Evolutionary conservation across 2,329 filamentous ascomycete genomes (phyloP).

Genomic region (Ophiostoma australiae): DNA sequence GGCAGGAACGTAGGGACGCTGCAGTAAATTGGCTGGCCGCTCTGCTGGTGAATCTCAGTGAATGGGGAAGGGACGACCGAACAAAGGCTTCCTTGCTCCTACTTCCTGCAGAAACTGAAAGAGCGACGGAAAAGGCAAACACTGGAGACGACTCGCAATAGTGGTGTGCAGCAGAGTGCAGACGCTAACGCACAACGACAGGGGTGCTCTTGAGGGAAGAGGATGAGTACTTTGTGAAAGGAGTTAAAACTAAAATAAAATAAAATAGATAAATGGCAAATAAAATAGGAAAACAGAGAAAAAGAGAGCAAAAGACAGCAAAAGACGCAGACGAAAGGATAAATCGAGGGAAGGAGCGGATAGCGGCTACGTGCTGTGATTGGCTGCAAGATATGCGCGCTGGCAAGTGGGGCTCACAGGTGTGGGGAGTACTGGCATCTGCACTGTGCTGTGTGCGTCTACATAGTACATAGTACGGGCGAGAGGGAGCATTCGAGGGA

Average conservation of each 20-base stretch:
- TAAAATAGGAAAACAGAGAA: background rate
- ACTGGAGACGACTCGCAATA: conserved; percentile 7
- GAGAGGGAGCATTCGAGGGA: background rate
- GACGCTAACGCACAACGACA: background rate
- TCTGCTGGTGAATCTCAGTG: background rate
- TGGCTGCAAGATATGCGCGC: background rate
- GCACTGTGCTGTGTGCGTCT: background rate
- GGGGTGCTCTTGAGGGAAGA: background rate
- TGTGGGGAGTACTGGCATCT: conserved; percentile 12
- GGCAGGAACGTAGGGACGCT: background rate
- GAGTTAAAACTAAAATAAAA: background rate
- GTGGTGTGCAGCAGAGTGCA: conserved; percentile 1
- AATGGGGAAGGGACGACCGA: background rate
- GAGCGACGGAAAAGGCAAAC: background rate
- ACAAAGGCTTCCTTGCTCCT: background rate
- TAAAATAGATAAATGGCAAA: conserved; percentile 4
- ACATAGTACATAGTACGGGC: no score
- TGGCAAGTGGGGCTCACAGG: conserved; percentile 2
- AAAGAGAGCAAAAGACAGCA: background rate
- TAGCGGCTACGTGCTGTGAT: background rate
- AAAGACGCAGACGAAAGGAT: background rate
- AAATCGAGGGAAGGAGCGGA: background rate
- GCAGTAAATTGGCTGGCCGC: background rate
- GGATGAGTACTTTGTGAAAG: background rate
- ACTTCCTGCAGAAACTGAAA: background rate